Conservation (phyloP, 257 asterid genomes). For the Scutellaria galericulata region DNA sequence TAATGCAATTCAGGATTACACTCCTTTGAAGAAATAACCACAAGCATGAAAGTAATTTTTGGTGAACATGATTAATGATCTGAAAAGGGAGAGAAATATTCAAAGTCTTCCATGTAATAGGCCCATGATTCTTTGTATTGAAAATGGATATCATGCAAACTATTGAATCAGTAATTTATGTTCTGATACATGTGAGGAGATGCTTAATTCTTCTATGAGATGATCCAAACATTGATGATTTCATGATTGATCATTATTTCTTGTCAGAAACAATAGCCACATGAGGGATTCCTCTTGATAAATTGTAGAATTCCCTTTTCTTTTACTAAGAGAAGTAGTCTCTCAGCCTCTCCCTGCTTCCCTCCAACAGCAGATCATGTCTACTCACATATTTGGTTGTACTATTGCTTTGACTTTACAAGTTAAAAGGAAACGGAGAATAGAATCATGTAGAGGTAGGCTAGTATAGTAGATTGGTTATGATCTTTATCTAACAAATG, state of each 20-base stretch:
- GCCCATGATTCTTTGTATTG: slow-evolving; percentile 8
- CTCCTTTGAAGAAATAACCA: slow-evolving; percentile 13
- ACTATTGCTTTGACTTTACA: not conserved
- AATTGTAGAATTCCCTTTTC: not conserved
- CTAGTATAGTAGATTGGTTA: not conserved
- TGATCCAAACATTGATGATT: not conserved
- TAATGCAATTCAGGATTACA: slow-evolving; percentile 20
- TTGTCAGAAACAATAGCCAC: too few species aligned
- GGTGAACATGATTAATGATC: slow-evolving; percentile 26
- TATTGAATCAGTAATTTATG: not conserved
- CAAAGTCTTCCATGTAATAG: not conserved
- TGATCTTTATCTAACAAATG: not conserved
- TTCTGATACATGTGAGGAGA: slow-evolving; percentile 2
- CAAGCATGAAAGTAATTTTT: slow-evolving; percentile 20
- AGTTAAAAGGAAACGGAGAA: not conserved
- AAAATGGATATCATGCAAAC: not conserved
- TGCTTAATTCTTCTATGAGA: slow-evolving; percentile 18
- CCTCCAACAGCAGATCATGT: not conserved
- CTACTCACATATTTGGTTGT: not conserved
- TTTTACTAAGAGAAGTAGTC: too few species aligned
- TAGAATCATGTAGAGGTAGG: not conserved
- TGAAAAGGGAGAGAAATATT: slow-evolving; percentile 6
- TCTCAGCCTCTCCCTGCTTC: too few species aligned
- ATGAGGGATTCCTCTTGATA: not conserved
- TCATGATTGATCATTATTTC: not conserved